Conservation (phyloP, 352 stramenopile species). For the Phytophthora meadii region DNA sequence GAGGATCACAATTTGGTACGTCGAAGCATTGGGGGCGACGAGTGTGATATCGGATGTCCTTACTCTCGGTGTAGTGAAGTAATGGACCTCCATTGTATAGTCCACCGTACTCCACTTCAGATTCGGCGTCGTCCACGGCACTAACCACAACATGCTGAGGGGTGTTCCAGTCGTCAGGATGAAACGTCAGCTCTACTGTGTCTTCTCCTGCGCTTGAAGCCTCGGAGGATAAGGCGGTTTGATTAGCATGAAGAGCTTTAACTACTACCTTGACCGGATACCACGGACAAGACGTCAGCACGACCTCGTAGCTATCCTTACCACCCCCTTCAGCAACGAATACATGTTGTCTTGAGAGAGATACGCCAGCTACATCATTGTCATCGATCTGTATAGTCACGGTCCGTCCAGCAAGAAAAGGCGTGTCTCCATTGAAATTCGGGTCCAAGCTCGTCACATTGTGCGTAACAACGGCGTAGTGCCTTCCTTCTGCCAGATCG, state of each 20-base stretch:
- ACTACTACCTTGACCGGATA: constrained; percentile 57
- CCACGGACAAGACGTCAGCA: constrained; percentile 67
- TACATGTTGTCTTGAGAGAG: constrained; percentile 60
- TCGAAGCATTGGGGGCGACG: constrained; percentile 67
- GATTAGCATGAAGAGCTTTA: constrained; percentile 48
- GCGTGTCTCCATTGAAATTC: constrained; percentile 58
- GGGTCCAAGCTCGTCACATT: constrained; percentile 50
- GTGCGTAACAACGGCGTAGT: constrained; percentile 71
- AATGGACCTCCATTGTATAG: constrained; percentile 65
- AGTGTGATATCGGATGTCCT: constrained; percentile 72
- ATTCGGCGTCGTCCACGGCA: constrained; percentile 65
- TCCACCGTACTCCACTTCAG: constrained; percentile 67
- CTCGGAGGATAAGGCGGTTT: constrained; percentile 39
- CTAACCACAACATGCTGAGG: constrained; percentile 50
- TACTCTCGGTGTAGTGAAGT: constrained; percentile 62
- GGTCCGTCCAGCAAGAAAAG: constrained; percentile 67
- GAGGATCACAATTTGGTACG: constrained; percentile 55
- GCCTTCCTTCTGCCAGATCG: constrained; percentile 56
- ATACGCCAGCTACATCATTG: constrained; percentile 64
- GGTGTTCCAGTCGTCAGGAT: constrained; percentile 55
- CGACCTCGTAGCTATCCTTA: constrained; percentile 63
- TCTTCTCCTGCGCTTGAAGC: background rate
- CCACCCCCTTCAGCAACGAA: constrained; percentile 67
- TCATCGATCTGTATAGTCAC: constrained; percentile 76
- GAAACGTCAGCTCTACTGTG: constrained; percentile 43